phyloP scores from a whole-genome alignment of 306 rosid genomes.

The Hippophae gyantsensis region DNA sequence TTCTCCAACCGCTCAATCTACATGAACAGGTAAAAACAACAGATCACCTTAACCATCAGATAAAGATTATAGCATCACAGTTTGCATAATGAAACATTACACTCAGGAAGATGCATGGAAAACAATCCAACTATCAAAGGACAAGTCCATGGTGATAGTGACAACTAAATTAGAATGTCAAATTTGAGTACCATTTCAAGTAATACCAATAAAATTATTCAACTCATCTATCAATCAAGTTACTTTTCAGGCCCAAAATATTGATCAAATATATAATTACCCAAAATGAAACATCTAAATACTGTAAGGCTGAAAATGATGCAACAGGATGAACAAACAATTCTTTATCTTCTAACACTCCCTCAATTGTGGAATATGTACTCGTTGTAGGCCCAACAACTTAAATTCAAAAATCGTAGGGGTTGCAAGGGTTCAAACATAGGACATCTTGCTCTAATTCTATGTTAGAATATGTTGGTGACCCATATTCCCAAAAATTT shows the following conservation, averaged over 20 bases:
- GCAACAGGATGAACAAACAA: neutral
- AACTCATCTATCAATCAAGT: neutral
- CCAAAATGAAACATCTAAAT: neutral
- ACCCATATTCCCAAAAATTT: too few relatives aligned
- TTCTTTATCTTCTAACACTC: neutral
- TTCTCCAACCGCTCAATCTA: constrained; percentile 87
- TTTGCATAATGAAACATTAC: neutral
- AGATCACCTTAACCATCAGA: neutral
- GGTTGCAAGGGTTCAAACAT: too few relatives aligned
- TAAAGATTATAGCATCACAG: neutral
- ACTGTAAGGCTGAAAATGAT: neutral
- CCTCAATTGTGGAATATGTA: neutral
- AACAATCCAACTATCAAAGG: too few relatives aligned
- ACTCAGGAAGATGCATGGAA: too few relatives aligned
- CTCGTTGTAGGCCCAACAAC: neutral
- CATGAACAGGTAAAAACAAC: constrained; percentile 6
- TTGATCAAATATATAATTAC: neutral
- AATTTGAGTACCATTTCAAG: too few relatives aligned
- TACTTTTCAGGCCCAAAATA: neutral
- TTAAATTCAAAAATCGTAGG: too few relatives aligned
- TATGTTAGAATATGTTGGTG: too few relatives aligned
- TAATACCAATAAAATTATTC: too few relatives aligned
- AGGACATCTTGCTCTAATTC: too few relatives aligned
- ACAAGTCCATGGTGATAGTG: too few relatives aligned
- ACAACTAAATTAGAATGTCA: too few relatives aligned